phyloP scores from a whole-genome alignment of 257 asterid species.

The Solanum appendiculatum region DNA sequence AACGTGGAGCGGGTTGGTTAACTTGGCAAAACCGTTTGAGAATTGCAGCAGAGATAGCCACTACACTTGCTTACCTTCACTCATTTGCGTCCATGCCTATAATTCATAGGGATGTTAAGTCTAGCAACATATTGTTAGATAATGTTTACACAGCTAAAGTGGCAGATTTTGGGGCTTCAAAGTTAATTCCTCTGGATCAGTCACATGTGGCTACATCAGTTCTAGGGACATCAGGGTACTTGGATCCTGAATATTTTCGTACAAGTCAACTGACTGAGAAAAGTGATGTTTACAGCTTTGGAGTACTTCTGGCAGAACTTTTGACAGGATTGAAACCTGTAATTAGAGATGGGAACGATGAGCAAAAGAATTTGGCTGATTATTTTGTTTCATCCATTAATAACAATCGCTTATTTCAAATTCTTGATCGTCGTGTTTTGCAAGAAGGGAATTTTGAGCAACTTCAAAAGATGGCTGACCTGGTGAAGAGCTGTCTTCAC shows the following conservation, averaged over 20 bases:
- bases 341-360: not conserved
- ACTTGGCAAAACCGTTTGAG: not conserved
- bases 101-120: not conserved
- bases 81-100: not conserved
- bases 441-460: not conserved
- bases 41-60: not conserved
- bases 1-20: not conserved
- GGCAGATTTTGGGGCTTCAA: not conserved
- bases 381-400: not conserved
- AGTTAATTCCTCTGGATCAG: not conserved
- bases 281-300: not conserved
- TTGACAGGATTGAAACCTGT: not conserved
- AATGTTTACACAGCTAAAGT: not conserved
- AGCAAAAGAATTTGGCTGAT: not conserved
- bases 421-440: not conserved
- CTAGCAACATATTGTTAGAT: not conserved
- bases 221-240: not conserved
- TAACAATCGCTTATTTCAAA: not conserved
- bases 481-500: not conserved
- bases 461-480: not conserved
- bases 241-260: too few species aligned
- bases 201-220: not conserved
- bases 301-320: not conserved
- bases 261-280: too few species aligned
- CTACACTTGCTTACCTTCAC: not conserved